Evolutionary conservation across 2,329 filamentous ascomycete species (phyloP).

Genomic region (Orbilia javanica): DNA sequence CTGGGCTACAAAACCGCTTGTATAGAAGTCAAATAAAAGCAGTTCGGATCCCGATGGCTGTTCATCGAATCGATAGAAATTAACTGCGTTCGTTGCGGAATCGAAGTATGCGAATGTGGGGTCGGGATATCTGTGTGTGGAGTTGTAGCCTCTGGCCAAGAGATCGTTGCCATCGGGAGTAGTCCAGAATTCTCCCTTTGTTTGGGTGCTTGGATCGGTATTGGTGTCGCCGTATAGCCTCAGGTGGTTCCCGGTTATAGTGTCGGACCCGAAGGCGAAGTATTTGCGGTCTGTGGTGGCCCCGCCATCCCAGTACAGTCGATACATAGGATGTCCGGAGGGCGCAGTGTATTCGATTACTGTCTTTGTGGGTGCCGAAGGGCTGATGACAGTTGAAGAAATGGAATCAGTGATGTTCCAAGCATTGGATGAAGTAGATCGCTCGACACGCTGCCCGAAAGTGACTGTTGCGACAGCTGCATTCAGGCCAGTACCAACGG

Average conservation of each 20-base stretch:
- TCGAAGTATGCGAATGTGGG: not conserved
- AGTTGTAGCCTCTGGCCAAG: not conserved
- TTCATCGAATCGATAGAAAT: not conserved
- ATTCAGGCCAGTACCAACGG: not conserved
- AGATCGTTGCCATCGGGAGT: not conserved
- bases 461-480: not conserved
- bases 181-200: not conserved
- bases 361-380: not conserved
- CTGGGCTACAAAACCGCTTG: not conserved
- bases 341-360: not conserved
- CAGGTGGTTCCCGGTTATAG: not conserved
- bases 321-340: not conserved
- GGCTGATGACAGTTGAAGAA: not conserved
- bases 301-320: not conserved
- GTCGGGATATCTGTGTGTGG: not conserved
- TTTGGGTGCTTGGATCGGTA: not conserved
- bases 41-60: not conserved
- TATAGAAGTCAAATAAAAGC: not conserved
- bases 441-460: not conserved
- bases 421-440: not conserved
- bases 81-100: not conserved
- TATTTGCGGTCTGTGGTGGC: not conserved
- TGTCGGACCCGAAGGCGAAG: not conserved
- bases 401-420: constrained; percentile 1
- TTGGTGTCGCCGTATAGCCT: not conserved